Conservation (phyloP, 139 green algal species). For the Spirogloea muscicola region DNA sequence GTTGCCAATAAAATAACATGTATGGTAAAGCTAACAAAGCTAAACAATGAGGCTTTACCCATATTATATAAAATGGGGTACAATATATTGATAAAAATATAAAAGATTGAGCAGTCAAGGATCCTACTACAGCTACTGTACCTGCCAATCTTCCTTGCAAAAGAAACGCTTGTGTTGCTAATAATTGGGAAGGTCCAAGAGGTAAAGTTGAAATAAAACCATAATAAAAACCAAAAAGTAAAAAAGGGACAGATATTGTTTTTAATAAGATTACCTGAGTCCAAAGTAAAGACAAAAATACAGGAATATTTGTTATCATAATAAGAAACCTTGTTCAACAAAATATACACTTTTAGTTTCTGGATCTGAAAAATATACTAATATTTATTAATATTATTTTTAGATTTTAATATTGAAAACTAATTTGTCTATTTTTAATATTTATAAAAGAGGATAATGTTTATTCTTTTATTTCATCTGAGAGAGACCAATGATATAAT, state of each 20-base stretch:
- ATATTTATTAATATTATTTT: not conserved
- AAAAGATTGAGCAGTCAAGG: too few relatives aligned
- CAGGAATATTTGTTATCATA: slow-evolving; percentile 2
- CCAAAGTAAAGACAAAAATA: not conserved
- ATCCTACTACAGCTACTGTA: too few relatives aligned
- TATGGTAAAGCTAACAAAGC: too few relatives aligned
- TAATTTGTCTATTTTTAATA: slow-evolving; percentile 5
- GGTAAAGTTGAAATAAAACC: slow-evolving; percentile 4
- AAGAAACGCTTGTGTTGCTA: too few relatives aligned
- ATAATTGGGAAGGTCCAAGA: too few relatives aligned
- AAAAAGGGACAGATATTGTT: not conserved
- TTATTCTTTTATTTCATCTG: not conserved
- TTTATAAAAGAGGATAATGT: not conserved
- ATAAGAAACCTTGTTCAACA: slow-evolving; percentile 3
- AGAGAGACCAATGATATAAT: not conserved
- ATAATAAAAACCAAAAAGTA: not conserved
- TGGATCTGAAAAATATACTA: not conserved
- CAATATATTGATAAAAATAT: too few relatives aligned
- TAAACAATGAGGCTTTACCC: too few relatives aligned
- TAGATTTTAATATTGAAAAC: slow-evolving; percentile 6
- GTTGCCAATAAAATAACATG: too few relatives aligned
- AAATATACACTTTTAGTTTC: slow-evolving; percentile 6
- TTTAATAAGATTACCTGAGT: not conserved
- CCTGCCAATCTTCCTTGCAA: too few relatives aligned
- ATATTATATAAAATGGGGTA: too few relatives aligned